phyloP scores from a whole-genome alignment of 345 rosid species.

The Nasturtium officinale region DNA sequence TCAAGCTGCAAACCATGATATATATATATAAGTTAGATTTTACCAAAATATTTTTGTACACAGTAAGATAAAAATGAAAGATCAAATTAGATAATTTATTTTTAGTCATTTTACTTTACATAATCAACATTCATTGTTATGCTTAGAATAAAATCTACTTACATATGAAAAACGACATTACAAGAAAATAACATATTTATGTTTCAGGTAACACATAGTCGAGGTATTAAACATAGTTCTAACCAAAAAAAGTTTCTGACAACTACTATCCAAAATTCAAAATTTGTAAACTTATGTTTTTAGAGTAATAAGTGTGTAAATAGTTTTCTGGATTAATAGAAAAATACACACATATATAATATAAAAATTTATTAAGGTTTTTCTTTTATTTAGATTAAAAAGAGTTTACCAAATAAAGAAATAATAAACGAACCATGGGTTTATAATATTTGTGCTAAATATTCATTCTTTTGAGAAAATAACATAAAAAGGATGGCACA shows the following conservation, averaged over 20 bases:
- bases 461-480: neutral
- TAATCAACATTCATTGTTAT: no score
- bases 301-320: neutral
- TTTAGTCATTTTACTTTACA: no score
- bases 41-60: no score
- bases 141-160: neutral
- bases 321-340: neutral
- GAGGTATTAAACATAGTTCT: neutral
- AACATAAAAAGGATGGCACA: neutral
- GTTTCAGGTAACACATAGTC: neutral
- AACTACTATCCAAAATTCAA: neutral
- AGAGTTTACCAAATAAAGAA: neutral
- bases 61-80: no score
- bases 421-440: neutral
- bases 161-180: neutral
- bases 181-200: neutral
- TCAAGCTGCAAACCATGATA: slow-evolving; percentile 20
- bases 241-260: neutral
- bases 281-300: neutral
- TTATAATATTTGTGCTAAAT: neutral
- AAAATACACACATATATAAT: no score
- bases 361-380: neutral
- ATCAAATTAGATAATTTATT: no score
- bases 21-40: no score
- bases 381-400: neutral